Evolutionary conservation across 345 rosid species (phyloP), one percentile per base, ranked within the genome.

Genomic region (Pseudoturritis turrita): DNA sequence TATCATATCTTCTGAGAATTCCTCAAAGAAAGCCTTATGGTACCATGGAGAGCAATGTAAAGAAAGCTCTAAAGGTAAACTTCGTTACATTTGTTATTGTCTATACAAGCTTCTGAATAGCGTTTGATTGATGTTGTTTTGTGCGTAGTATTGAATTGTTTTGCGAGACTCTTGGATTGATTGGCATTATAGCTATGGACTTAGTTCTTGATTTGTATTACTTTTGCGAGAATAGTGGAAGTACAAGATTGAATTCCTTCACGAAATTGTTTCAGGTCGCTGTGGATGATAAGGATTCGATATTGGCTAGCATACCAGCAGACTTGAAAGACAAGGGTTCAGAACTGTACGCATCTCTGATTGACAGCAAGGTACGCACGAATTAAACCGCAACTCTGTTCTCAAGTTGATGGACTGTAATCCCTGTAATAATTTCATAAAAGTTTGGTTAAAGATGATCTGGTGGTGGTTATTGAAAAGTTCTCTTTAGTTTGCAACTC

Each of bases 21-120:
- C 97, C 98, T 7, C 98, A 94, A 63, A 85, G 98, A 72, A 94
- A 94, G 78, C 97, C 98, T 70, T 94, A 88, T 18, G 92, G 97
- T 82, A 89, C 96, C 28, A 94, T 89, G 98, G 97, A 89, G 85
- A 84, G 89, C 57, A 91, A 91, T 78, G 98, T 89, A 40, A 91
- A 91, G 82, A 94, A 91, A 82, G 96, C 98, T 29, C 81, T 91
- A 2, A 88, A 89, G 92, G 97, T 85, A 68, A 46, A 35, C 18
- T 3, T 28, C 2, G 3, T 65, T 58, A 25, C 35, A 25, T 41
- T 45, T 55, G 1, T 19, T 52, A 6, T 31, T 62, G 28, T 21
- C 10, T 33, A 17, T 23, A 22, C 17, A 22, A 41, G 19, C 44
- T 44, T 29, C 18, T 40, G 21, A 21, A 25, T 23, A 10, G 58